A percentile compares a stretch with the other conserved stretches of the same genome.
Conservation (phyloP, 1,284 basidiomycete genomes). For the Ceratobasidium sp. region DNA sequence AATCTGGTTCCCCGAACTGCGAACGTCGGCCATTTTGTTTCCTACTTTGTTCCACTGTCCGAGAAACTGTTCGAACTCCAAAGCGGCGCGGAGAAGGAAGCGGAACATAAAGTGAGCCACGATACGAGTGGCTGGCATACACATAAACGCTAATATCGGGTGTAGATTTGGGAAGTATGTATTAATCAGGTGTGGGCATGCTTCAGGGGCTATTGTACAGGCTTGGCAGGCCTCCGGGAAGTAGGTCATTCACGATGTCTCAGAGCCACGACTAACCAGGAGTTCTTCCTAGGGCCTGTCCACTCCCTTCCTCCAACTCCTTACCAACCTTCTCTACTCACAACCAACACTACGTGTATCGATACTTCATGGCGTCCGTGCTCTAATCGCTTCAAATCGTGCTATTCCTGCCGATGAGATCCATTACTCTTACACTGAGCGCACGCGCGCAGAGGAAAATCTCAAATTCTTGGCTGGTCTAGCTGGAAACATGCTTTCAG, state of each 20-base stretch:
- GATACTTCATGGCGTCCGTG: conserved; percentile 52
- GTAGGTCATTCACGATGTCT: background rate
- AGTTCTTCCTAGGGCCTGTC: conserved; percentile 45
- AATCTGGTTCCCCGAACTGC: conserved; percentile 56
- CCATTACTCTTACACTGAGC: conserved; percentile 57
- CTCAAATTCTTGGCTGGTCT: conserved; percentile 78
- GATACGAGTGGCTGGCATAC: too few relatives aligned
- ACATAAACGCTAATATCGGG: conserved; percentile 84
- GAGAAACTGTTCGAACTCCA: conserved; percentile 92
- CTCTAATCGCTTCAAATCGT: conserved; percentile 55
- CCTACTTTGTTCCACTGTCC: conserved; percentile 91
- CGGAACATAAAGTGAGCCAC: conserved; percentile 86
- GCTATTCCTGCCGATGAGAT: conserved; percentile 56
- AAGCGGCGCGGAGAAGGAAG: conserved; percentile 71
- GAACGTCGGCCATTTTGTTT: conserved; percentile 88
- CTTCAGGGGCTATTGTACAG: conserved; percentile 55
- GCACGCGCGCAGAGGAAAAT: conserved; percentile 67
- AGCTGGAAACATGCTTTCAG: conserved; percentile 91
- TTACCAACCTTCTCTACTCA: conserved; percentile 40
- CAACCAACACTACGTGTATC: conserved; percentile 46
- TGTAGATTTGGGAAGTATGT: conserved; percentile 43
- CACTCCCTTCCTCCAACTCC: conserved; percentile 46
- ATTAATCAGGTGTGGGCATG: conserved; percentile 45
- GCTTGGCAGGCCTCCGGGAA: conserved; percentile 44
- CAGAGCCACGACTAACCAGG: background rate